Evolutionary conservation across 2,329 filamentous ascomycete species (phyloP).

Genomic region (Arachnomyces sp.): DNA sequence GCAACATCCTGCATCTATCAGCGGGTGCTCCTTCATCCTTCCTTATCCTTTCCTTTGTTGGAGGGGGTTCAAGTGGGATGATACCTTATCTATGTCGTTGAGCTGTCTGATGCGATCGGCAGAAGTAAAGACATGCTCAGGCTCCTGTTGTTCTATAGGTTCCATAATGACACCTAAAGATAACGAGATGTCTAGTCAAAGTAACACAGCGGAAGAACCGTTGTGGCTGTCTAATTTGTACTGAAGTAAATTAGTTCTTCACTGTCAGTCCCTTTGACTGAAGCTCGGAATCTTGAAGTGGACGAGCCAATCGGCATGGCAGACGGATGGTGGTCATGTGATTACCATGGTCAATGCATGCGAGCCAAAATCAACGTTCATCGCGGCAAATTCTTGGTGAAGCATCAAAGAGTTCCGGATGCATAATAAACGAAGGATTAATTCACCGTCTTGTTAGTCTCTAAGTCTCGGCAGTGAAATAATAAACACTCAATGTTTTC

Average conservation of each 20-base stretch:
- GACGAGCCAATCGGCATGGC: not conserved
- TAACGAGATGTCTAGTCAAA: not conserved
- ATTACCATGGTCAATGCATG: too few relatives aligned
- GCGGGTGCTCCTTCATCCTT: constrained; percentile 17
- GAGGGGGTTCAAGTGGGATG: constrained; percentile 15
- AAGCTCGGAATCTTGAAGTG: not conserved
- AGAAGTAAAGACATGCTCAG: constrained; percentile 50
- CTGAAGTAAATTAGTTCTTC: not conserved
- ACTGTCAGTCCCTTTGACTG: not conserved
- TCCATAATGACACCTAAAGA: constrained; percentile 8
- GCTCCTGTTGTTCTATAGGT: constrained; percentile 15
- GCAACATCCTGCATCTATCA: constrained; percentile 37
- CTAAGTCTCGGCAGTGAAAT: too few relatives aligned
- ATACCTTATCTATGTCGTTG: constrained; percentile 64
- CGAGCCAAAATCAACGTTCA: too few relatives aligned
- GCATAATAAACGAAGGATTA: too few relatives aligned
- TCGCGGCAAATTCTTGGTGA: too few relatives aligned
- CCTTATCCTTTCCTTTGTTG: constrained; percentile 6
- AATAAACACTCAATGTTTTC: too few relatives aligned
- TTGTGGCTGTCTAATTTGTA: not conserved
- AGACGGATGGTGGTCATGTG: too few relatives aligned
- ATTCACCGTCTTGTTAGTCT: too few relatives aligned
- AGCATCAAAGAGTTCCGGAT: too few relatives aligned
- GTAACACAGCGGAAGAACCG: not conserved
- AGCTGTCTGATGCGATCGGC: constrained; percentile 74